Evolutionary conservation across 345 rosid species (phyloP).

Genomic region (Erodium maritimum): DNA sequence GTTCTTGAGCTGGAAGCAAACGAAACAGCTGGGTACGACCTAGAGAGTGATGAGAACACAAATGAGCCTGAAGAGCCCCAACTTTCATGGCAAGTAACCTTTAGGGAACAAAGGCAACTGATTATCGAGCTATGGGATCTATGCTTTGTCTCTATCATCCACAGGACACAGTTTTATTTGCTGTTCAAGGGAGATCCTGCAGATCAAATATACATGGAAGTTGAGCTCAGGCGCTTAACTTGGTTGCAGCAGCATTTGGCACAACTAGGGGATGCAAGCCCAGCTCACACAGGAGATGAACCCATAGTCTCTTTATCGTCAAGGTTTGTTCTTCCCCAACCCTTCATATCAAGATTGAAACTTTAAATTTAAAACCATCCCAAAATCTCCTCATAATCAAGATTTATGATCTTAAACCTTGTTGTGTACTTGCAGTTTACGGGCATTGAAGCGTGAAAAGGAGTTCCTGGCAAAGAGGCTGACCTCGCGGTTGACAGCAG

Average conservation of each 20-base stretch:
- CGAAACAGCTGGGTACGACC: conserved; percentile 71
- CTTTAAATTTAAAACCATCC: too few species aligned
- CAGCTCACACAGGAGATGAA: conserved; percentile 61
- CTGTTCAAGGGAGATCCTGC: conserved; percentile 91
- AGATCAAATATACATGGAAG: conserved; percentile 97
- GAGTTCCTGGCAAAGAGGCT: conserved; percentile 90
- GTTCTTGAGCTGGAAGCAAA: conserved; percentile 97
- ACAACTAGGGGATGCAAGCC: conserved; percentile 83
- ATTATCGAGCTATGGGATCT: conserved; percentile 91
- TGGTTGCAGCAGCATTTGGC: conserved; percentile 94
- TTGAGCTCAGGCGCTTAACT: conserved; percentile 86
- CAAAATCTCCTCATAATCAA: too few species aligned
- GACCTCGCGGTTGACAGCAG: conserved; percentile 49
- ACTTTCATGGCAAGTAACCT: conserved; percentile 73
- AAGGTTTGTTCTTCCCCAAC: conserved; percentile 36
- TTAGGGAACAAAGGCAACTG: conserved; percentile 80
- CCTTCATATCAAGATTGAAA: neutral
- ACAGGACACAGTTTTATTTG: conserved; percentile 88
- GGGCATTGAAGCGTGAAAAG: conserved; percentile 76
- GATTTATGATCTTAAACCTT: too few species aligned
- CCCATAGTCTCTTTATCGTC: conserved; percentile 63
- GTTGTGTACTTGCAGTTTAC: conserved; percentile 51
- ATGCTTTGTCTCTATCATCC: conserved; percentile 79
- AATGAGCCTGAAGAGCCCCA: conserved; percentile 47
- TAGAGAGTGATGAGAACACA: conserved; percentile 43